Evolutionary conservation across 805 yeast genomes (phyloP).

Genomic region (Candida krabiensis): DNA sequence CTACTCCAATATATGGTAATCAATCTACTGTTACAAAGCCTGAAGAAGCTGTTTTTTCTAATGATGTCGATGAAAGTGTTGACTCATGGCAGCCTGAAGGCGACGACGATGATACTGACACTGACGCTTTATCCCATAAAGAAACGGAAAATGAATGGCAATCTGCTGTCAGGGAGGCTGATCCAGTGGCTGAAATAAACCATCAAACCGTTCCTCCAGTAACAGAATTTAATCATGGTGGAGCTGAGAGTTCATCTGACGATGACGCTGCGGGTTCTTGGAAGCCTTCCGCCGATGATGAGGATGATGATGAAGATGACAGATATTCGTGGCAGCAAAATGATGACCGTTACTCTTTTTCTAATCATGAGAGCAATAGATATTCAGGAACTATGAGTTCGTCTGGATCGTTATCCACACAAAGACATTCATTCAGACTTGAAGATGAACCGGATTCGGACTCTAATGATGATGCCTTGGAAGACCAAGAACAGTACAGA

Average conservation of each 20-base stretch:
- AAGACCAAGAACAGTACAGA: constrained; percentile 16
- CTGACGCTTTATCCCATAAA: background rate
- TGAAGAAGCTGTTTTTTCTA: too few species aligned
- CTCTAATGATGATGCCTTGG: constrained; percentile 4
- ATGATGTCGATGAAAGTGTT: too few species aligned
- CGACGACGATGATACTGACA: background rate
- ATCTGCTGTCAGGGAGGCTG: too few species aligned
- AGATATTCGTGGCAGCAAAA: constrained; percentile 18
- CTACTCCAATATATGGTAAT: too few species aligned
- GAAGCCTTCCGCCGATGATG: constrained; percentile 4
- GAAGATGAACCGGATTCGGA: constrained; percentile 10
- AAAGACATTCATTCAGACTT: constrained; percentile 6
- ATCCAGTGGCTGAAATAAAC: too few species aligned
- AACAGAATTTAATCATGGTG: too few species aligned
- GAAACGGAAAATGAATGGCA: background rate
- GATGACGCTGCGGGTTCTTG: too few species aligned
- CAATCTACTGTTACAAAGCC: too few species aligned
- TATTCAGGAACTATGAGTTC: constrained; percentile 16
- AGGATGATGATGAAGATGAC: constrained; percentile 7
- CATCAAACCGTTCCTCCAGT: too few species aligned
- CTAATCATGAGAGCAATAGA: constrained; percentile 22
- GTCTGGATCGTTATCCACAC: constrained; percentile 26
- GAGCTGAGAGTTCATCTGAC: too few species aligned
- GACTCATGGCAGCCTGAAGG: too few species aligned
- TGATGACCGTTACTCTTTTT: constrained; percentile 20